Evolutionary conservation across 352 stramenopile genomes (phyloP), one percentile per base, ranked within the genome.

Genomic region (Phytophthora citrophthora): DNA sequence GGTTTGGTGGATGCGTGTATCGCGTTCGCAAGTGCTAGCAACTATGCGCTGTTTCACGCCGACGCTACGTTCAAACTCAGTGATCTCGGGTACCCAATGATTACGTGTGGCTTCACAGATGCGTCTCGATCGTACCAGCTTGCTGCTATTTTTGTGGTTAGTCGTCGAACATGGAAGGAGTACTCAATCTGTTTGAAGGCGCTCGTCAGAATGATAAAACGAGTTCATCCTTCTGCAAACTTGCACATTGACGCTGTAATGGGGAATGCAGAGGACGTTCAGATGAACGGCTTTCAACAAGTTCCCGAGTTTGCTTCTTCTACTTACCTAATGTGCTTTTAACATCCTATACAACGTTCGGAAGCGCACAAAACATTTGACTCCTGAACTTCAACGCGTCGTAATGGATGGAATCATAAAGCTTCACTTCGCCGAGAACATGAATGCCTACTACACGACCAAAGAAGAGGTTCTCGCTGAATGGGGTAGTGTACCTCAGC

Each of bases 271-370:
- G 16, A 55, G 18, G 32, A 34, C 13, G 48, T 18, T 31, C 48
- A 55, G 18, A 7, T 55, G 5, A 55, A 26, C 29, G 31, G 13
- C 31, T 54, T 54, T 7, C 47, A 40, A 16, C n/a, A 45, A 20
- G 18, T 53, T 18, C 12, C 16, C 10, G n/a, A 45, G 39, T 20
- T 55, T 18, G 4, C n/a, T 10, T 44, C 38, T 10, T 15, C 48
- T n/a, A 39, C 4, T 5, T 39, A 39, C 13, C 32, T 39, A n/a
- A 39, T 39, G 32, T 39, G 32, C 13, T 55, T 55, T 55, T 29
- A 32, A 55, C 18, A 8, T 55, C 1, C 12, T 55, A 3, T 29
- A 49, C 43, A 49, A 32, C 3, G 43, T 32, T 20, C 23, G 43
- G 0, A 29, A 46, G 13, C 32, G 7, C 2, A 39, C 32, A 39